Evolutionary conservation across 208 protist species (phyloP).

Genomic region (Leishmania braziliensis): DNA sequence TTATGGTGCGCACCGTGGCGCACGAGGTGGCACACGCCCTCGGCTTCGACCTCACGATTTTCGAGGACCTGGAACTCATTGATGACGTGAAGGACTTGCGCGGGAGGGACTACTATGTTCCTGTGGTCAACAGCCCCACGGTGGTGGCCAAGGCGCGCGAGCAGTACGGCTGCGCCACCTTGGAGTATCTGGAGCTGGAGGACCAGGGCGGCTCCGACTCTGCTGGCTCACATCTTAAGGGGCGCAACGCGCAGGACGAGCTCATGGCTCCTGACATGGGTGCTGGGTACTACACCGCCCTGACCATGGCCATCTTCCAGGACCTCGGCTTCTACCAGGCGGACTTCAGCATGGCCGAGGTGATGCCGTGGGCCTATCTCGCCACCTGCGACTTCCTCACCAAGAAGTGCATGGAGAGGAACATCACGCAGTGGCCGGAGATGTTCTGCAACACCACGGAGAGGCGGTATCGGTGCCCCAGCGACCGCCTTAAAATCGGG

Average conservation of each 20-base stretch:
- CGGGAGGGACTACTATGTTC: no score
- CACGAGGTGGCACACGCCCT: slow-evolving; percentile 90
- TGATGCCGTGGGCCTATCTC: slow-evolving; percentile 72
- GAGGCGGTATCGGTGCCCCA: no score
- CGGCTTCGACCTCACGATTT: no score
- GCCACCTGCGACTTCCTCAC: slow-evolving; percentile 54
- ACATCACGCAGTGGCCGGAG: slow-evolving; percentile 31
- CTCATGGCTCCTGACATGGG: slow-evolving; percentile 57
- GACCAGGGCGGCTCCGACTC: slow-evolving; percentile 36
- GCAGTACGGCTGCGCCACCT: slow-evolving; percentile 69
- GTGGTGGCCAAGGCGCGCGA: slow-evolving; percentile 56
- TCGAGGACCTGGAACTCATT: no score
- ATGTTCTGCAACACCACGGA: slow-evolving; percentile 58
- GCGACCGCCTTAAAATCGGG: no score
- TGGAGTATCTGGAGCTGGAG: slow-evolving; percentile 79
- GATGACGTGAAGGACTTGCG: no score
- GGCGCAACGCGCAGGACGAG: slow-evolving; percentile 72
- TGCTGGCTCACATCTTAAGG: slow-evolving; percentile 73
- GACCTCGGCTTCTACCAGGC: slow-evolving; percentile 82
- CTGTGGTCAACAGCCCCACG: slow-evolving; percentile 29
- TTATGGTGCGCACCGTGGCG: slow-evolving; percentile 32
- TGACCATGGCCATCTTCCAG: slow-evolving; percentile 85
- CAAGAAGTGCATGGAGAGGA: slow-evolving; percentile 41
- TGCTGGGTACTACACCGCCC: slow-evolving; percentile 46
- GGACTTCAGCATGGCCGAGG: slow-evolving; percentile 56